A percentile compares a stretch with the other conserved stretches of the same genome.
Conservation (phyloP, 1,284 basidiomycete species). For the Malassezia pachydermatis region DNA sequence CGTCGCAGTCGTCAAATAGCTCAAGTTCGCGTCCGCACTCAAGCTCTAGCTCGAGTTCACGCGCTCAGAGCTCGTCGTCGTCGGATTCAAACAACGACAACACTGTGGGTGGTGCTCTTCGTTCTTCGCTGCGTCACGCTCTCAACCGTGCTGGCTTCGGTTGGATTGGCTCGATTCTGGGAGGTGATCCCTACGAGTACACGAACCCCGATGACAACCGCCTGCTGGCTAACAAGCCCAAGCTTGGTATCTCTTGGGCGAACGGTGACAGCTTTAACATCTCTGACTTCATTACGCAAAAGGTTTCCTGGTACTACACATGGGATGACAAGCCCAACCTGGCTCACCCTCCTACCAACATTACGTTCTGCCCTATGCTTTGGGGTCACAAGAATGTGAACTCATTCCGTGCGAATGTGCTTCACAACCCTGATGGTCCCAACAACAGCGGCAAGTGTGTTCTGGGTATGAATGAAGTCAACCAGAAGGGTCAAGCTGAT, state of each 20-base stretch:
- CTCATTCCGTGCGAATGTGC: constrained; percentile 27
- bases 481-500: constrained; percentile 34
- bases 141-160: no score
- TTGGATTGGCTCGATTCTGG: no score
- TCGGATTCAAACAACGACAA: background rate
- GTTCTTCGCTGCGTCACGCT: no score
- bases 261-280: constrained; percentile 32
- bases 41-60: background rate
- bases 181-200: background rate
- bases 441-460: constrained; percentile 33
- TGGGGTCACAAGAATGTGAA: constrained; percentile 29
- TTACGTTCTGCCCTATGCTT: constrained; percentile 42
- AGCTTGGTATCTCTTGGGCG: constrained; percentile 36
- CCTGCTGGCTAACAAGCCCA: constrained; percentile 10
- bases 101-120: no score
- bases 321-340: constrained; percentile 30
- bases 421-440: constrained; percentile 23
- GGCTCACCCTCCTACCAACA: constrained; percentile 23
- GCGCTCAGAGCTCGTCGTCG: no score
- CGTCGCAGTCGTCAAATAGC: background rate
- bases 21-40: background rate
- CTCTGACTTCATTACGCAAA: constrained; percentile 23
- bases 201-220: background rate
- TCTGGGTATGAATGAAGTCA: constrained; percentile 40
- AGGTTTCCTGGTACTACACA: constrained; percentile 36